Base-by-base conservation (phyloP, 495 filamentous ascomycete species). In the Annulohypoxylon moriforme region DNA sequence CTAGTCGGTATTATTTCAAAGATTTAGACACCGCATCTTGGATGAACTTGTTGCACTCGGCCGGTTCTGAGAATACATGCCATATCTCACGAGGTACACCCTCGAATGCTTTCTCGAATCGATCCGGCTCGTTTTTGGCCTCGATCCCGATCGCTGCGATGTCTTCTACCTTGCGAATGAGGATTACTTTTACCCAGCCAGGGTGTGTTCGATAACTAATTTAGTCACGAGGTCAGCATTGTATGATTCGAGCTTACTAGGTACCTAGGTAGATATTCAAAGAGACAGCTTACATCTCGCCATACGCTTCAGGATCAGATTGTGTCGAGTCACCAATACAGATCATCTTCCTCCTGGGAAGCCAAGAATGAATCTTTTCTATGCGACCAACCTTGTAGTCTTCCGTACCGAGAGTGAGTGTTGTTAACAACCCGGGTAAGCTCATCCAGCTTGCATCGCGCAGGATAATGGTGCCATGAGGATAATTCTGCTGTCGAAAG, bases 281-380 rank as follows among this genome's bases (percentile, higher is more conserved):
- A 4, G 22, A 34, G 55, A 38, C 10, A 0, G 55, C 79, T 78
- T 86, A 94, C 80, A 89, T 86, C 76, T 92, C 88, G 29, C 89
- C 95, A 75, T 98, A 98, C 0, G 93, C 88, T 78, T 98, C 95
- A 0, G 95, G 94, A 75, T 98, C 95, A 25, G 85, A 90, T 79
- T 98, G 95, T 10, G 95, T 98, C 36, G 90, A 93, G 76, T 98
- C 95, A 0, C 95, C 95, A 67, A 98, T 88, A 71, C 89, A 91
- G 22, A 98, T 85, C 80, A 96, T 89, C 67, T 91, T 91, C 46
- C 94, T 83, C 49, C 85, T 83, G 8, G 95, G 95, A 61, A 97
- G 84, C 90, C 90, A 93, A 0, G 75, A 65, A 61, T 91, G 86
- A 44, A 98, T 86, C 80, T 93, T 92, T 58, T 87, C 84, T 75